These are phyloP conservation scores for Alternaria sp. DNA, from an alignment of 2,329 filamentous ascomycete genomes.

Conservation along the genomic window DNA sequence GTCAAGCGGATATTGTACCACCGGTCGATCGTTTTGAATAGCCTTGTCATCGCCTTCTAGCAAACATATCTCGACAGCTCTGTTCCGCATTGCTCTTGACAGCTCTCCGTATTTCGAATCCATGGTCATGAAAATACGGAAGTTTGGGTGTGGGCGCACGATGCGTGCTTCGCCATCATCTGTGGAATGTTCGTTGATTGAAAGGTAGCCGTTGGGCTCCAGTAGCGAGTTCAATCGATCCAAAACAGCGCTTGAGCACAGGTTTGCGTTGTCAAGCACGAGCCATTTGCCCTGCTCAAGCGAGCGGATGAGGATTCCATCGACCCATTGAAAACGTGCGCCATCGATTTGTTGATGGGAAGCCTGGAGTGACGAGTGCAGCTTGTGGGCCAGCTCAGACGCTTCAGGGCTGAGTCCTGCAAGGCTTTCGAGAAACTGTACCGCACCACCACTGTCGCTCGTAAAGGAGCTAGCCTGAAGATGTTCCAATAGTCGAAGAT, in stretches of 20 bases:
- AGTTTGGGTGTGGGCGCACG: constrained; percentile 83
- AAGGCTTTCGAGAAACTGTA: constrained; percentile 23
- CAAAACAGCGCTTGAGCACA: constrained; percentile 93
- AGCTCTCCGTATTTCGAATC: constrained; percentile 92
- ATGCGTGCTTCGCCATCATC: constrained; percentile 81
- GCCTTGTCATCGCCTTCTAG: constrained; percentile 28
- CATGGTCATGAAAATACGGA: constrained; percentile 92
- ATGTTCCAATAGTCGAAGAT: constrained; percentile 34
- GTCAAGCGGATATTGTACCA: constrained; percentile 47
- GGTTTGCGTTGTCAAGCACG: constrained; percentile 94
- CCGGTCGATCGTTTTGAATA: neutral
- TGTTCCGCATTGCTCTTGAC: constrained; percentile 95
- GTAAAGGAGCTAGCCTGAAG: constrained; percentile 18
- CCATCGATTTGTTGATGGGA: constrained; percentile 68
- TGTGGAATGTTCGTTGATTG: constrained; percentile 92
- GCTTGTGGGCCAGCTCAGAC: constrained; percentile 56
- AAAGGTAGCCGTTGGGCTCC: constrained; percentile 86
- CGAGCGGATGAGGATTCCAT: constrained; percentile 89
- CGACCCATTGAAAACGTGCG: constrained; percentile 94
- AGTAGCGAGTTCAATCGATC: constrained; percentile 94
- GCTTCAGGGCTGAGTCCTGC: constrained; percentile 24
- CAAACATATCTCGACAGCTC: constrained; percentile 89
- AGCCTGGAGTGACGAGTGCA: constrained; percentile 61
- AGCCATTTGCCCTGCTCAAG: constrained; percentile 89
- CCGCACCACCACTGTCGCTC: constrained; percentile 10